These are phyloP conservation scores for Infundibulicybe gibba DNA, from an alignment of 768 basidiomycete species.

Conservation along the genomic window DNA sequence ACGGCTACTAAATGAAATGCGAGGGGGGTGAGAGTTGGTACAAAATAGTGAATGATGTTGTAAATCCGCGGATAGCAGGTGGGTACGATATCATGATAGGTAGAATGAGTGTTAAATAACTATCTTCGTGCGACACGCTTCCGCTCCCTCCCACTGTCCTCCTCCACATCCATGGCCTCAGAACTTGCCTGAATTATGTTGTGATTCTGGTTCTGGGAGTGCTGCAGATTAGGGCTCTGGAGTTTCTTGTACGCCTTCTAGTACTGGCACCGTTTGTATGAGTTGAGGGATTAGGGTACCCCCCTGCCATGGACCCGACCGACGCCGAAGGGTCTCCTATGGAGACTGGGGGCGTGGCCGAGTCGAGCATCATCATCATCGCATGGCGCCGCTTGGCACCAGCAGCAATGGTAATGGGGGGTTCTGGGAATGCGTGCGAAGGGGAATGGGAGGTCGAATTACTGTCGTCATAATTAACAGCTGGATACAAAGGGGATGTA, in stretches of 20 bases:
- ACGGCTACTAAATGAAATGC: too few species aligned
- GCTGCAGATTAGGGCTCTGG: constrained; percentile 28
- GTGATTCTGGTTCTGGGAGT: constrained; percentile 34
- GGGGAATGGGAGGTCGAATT: constrained; percentile 7
- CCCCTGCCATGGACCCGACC: constrained; percentile 8
- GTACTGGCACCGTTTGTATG: constrained; percentile 12
- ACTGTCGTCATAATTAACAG: constrained; percentile 6
- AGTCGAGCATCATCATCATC: constrained; percentile 74
- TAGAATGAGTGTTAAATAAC: constrained; percentile 6
- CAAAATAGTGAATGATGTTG: background rate
- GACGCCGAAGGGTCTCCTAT: constrained; percentile 34
- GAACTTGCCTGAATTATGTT: constrained; percentile 28
- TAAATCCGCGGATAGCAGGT: background rate
- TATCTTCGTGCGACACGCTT: constrained; percentile 70
- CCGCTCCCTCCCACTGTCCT: constrained; percentile 66
- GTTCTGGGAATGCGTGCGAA: constrained; percentile 24
- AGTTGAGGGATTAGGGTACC: constrained; percentile 11
- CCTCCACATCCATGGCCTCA: constrained; percentile 74
- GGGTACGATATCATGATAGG: background rate
- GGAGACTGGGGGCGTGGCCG: constrained; percentile 35
- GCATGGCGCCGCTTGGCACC: constrained; percentile 76
- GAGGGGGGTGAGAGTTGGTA: background rate
- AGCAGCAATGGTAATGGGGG: constrained; percentile 40
- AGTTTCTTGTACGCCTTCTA: constrained; percentile 56
- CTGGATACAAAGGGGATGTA: constrained; percentile 3